phyloP scores from a whole-genome alignment of 2,329 filamentous ascomycete genomes.

The Aspergillus felis region DNA sequence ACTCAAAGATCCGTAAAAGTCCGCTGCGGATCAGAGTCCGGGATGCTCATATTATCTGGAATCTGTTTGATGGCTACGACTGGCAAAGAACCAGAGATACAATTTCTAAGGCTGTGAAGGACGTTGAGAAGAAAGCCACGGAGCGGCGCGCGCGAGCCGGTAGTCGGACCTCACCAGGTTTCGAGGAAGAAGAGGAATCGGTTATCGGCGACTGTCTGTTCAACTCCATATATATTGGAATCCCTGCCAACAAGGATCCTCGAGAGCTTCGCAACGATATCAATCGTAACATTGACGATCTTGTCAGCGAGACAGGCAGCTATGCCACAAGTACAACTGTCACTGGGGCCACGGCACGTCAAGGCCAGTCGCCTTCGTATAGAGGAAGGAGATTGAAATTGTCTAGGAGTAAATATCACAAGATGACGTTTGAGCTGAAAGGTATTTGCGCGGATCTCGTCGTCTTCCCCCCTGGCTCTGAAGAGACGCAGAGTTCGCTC shows the following conservation, averaged over 20 bases:
- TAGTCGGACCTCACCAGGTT: conserved; percentile 52
- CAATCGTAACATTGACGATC: conserved; percentile 82
- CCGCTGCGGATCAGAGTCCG: conserved; percentile 75
- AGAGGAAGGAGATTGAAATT: conserved; percentile 65
- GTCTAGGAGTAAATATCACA: conserved; percentile 82
- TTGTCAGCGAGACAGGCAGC: conserved; percentile 83
- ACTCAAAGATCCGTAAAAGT: conserved; percentile 58
- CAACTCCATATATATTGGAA: conserved; percentile 97
- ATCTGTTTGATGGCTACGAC: conserved; percentile 95
- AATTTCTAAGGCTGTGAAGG: conserved; percentile 82
- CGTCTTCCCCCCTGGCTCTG: conserved; percentile 69
- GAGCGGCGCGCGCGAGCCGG: conserved; percentile 63
- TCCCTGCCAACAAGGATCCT: conserved; percentile 81
- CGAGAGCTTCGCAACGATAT: conserved; percentile 77
- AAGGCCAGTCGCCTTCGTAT: conserved; percentile 28
- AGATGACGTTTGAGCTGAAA: conserved; percentile 89
- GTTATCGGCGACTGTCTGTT: conserved; percentile 94
- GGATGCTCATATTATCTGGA: conserved; percentile 94
- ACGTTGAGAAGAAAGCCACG: conserved; percentile 77
- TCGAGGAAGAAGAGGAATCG: conserved; percentile 69
- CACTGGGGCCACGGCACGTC: conserved; percentile 36
- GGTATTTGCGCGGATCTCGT: conserved; percentile 80
- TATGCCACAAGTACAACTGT: conserved; percentile 68
- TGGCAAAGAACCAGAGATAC: conserved; percentile 84
- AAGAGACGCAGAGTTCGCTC: conserved; percentile 82